A percentile compares a stretch with the other conserved stretches of the same genome.
Evolutionary conservation across 1,139 yeast species (phyloP).

Genomic region (Taphrina betulina): DNA sequence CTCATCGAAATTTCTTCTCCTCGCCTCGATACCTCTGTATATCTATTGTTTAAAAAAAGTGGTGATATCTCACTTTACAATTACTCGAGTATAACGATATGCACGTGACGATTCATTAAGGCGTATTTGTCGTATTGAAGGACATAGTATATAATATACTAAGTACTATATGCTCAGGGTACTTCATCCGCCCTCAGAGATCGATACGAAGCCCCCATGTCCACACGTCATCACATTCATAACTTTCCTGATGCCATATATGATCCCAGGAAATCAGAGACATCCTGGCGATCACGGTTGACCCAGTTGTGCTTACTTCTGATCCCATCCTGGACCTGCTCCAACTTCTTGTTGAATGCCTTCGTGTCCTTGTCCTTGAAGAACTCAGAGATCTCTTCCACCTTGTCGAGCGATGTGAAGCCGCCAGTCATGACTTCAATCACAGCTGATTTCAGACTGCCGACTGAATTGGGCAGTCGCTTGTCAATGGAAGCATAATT

Average conservation of each 20-base stretch:
- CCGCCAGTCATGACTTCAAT: slow-evolving; percentile 63
- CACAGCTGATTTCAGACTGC: slow-evolving; percentile 69
- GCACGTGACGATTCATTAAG: too few species aligned
- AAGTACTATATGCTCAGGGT: too few species aligned
- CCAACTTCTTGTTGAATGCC: slow-evolving; percentile 72
- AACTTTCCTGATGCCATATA: slow-evolving; percentile 17
- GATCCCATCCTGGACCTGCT: slow-evolving; percentile 68
- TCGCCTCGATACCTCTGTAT: too few species aligned
- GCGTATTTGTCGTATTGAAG: too few species aligned
- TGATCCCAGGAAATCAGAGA: slow-evolving; percentile 40
- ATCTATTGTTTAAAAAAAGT: too few species aligned
- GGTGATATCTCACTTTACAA: too few species aligned
- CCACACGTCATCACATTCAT: too few species aligned
- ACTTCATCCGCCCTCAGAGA: too few species aligned
- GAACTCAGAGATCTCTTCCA: slow-evolving; percentile 58
- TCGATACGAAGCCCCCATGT: too few species aligned
- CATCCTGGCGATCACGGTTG: slow-evolving; percentile 57
- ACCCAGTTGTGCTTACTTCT: slow-evolving; percentile 66
- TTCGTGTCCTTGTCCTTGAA: slow-evolving; percentile 62
- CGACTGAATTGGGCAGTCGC: slow-evolving; percentile 73
- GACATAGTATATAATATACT: too few species aligned
- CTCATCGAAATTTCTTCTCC: too few species aligned
- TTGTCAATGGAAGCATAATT: slow-evolving; percentile 69
- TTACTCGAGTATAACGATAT: too few species aligned
- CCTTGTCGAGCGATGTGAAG: slow-evolving; percentile 62